phyloP scores from a whole-genome alignment of 2,329 filamentous ascomycete species.

The Epichloe bromicola region DNA sequence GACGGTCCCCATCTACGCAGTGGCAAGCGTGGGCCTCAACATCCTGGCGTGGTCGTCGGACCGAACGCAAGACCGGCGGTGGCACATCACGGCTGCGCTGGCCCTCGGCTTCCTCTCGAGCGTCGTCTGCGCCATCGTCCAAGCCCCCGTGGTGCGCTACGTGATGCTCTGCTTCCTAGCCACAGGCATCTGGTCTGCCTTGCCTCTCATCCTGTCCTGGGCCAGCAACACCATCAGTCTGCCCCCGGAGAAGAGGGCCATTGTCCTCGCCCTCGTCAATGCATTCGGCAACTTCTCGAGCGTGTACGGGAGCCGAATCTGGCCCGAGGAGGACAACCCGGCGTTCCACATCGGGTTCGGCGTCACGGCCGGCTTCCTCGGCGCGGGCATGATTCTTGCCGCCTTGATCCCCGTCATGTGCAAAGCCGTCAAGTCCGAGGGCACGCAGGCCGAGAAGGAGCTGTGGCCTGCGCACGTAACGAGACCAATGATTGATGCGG shows the following conservation, averaged over 20 bases:
- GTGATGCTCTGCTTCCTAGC: slow-evolving; percentile 12
- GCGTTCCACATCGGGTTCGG: slow-evolving; percentile 17
- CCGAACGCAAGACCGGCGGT: slow-evolving; percentile 10
- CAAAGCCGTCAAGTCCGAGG: neutral
- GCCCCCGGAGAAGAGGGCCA: slow-evolving; percentile 19
- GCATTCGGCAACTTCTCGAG: slow-evolving; percentile 19
- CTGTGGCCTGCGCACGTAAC: neutral
- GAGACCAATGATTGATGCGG: neutral
- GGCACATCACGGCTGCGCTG: slow-evolving; percentile 11
- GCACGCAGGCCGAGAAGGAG: neutral
- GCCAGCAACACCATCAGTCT: slow-evolving; percentile 14
- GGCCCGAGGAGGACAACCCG: slow-evolving; percentile 15
- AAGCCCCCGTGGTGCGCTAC: slow-evolving; percentile 13
- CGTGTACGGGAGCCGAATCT: slow-evolving; percentile 18
- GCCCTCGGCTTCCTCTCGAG: slow-evolving; percentile 10
- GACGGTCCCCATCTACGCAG: slow-evolving; percentile 18
- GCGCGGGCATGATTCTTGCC: slow-evolving; percentile 11
- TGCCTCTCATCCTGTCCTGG: slow-evolving; percentile 14
- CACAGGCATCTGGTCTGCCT: slow-evolving; percentile 3
- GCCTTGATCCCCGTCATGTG: slow-evolving; percentile 9
- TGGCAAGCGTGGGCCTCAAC: slow-evolving; percentile 9
- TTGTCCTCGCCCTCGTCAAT: slow-evolving; percentile 19
- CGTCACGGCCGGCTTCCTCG: slow-evolving; percentile 16
- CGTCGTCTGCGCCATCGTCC: slow-evolving; percentile 11
- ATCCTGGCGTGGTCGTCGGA: slow-evolving; percentile 13